A percentile compares a stretch with the other conserved stretches of the same genome.
Evolutionary conservation across 1,284 basidiomycete species (phyloP).

Genomic region (Jaminaea rosea): DNA sequence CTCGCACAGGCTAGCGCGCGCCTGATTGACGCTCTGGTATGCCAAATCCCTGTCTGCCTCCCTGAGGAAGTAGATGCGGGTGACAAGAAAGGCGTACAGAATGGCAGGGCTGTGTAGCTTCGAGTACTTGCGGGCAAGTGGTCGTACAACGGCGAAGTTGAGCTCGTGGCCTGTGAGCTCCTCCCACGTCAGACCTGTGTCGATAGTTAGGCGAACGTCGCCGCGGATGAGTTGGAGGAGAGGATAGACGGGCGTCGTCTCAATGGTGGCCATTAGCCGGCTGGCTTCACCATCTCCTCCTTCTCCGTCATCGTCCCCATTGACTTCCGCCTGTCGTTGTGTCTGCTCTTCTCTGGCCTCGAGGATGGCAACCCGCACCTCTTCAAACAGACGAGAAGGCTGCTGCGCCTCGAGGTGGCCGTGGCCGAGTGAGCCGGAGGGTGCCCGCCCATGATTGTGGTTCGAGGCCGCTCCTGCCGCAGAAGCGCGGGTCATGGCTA

Average conservation of each 20-base stretch:
- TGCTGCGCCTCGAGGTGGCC: too few relatives aligned
- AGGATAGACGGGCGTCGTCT: constrained; percentile 28
- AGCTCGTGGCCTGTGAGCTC: constrained; percentile 34
- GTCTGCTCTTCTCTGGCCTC: too few relatives aligned
- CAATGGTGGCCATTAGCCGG: too few relatives aligned
- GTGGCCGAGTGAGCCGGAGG: too few relatives aligned
- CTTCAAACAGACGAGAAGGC: too few relatives aligned
- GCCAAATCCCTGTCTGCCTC: constrained; percentile 50
- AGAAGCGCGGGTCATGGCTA: too few relatives aligned
- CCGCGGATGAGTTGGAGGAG: constrained; percentile 25
- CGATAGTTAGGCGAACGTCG: constrained; percentile 29
- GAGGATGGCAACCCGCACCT: too few relatives aligned
- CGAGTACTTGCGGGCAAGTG: constrained; percentile 34
- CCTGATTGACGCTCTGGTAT: constrained; percentile 57
- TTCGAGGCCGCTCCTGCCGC: too few relatives aligned
- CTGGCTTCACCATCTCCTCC: too few relatives aligned
- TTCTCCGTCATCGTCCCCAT: too few relatives aligned
- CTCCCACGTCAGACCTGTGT: constrained; percentile 35
- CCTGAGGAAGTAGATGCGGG: constrained; percentile 73
- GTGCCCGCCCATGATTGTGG: too few relatives aligned
- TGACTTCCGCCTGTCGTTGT: too few relatives aligned
- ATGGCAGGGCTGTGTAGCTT: constrained; percentile 51
- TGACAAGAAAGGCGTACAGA: constrained; percentile 80
- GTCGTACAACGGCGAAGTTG: constrained; percentile 35
- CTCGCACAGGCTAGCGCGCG: constrained; percentile 75